Conservation (phyloP, 148 eudicot genomes). For the Tetragonia tetragonoides region DNA sequence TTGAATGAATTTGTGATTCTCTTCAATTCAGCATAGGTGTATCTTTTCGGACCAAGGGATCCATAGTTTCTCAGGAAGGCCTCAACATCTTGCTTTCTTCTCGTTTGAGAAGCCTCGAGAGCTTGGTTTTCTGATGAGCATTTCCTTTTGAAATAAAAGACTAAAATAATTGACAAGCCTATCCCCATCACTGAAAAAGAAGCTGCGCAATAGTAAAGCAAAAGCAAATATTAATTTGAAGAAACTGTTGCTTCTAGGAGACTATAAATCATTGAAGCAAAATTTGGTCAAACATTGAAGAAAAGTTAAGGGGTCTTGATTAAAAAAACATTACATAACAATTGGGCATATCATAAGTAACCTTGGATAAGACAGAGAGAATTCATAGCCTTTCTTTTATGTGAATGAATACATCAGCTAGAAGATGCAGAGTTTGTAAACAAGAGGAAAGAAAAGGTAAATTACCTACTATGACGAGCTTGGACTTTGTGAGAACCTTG, state of each 20-base stretch:
- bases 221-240: background rate
- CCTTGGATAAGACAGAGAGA: no score
- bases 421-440: no score
- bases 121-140: background rate
- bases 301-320: no score
- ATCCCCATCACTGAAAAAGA: background rate
- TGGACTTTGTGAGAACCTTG: background rate
- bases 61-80: slow-evolving; percentile 2
- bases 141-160: background rate
- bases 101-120: background rate
- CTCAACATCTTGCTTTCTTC: background rate
- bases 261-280: no score
- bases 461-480: background rate
- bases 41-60: slow-evolving; percentile 35
- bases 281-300: no score
- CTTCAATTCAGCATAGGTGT: slow-evolving; percentile 51
- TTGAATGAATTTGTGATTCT: slow-evolving; percentile 56
- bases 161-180: background rate
- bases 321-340: no score
- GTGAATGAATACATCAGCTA: background rate
- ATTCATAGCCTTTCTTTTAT: no score
- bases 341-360: no score
- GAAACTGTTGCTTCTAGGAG: no score
- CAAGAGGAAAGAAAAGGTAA: background rate
- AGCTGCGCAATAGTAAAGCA: background rate